Conservation (phyloP, 2,329 filamentous ascomycete genomes). For the Fusarium miscanthi region DNA sequence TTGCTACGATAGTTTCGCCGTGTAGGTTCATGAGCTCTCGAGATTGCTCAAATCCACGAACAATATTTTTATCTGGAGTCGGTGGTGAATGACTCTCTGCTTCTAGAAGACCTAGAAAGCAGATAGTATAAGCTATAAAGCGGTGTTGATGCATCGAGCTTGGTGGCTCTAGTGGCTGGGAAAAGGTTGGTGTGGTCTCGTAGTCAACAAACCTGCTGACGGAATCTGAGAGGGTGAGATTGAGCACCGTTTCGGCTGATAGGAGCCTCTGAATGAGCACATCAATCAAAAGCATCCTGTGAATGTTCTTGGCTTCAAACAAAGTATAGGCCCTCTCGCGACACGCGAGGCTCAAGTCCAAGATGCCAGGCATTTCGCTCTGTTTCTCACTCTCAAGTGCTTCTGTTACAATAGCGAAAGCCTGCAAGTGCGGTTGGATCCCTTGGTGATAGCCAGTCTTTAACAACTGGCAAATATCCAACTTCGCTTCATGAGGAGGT, state of each 20-base stretch:
- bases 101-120: accelerated
- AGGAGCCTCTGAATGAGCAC: background rate
- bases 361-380: accelerated
- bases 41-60: accelerated
- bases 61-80: too few species aligned
- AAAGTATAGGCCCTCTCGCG: accelerated
- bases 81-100: too few species aligned
- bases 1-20: background rate
- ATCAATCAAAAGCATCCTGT: background rate
- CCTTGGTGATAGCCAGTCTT: accelerated
- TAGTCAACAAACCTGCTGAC: accelerated
- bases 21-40: background rate
- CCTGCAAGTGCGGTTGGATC: background rate
- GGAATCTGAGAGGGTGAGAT: accelerated
- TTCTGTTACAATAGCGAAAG: accelerated
- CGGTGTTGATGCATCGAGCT: background rate
- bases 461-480: background rate
- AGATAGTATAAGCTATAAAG: background rate
- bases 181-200: accelerated
- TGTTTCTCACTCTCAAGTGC: background rate
- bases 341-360: background rate
- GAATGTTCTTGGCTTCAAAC: background rate
- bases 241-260: too few species aligned
- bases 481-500: accelerated
- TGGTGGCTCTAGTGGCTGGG: accelerated